Percentiles rank a stretch among this genome's conserved stretches.
Evolutionary conservation across 2,329 filamentous ascomycete species (phyloP).

Genomic region (Fonsecaea nubica): DNA sequence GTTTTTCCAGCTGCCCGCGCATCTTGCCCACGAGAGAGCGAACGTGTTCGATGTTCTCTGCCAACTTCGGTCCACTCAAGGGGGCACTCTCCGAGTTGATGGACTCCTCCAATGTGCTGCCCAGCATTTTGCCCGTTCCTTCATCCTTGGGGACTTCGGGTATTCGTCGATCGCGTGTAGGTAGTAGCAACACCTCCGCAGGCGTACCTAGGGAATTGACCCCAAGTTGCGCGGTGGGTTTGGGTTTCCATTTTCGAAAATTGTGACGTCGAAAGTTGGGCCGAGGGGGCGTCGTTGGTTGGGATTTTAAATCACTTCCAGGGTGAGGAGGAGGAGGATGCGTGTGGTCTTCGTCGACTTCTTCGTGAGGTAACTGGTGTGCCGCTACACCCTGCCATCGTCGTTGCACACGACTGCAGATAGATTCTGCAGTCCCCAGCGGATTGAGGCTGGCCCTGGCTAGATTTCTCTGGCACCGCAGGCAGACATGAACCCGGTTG

Average conservation of each 20-base stretch:
- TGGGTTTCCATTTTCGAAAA: conserved; percentile 32
- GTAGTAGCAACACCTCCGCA: conserved; percentile 48
- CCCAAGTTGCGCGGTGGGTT: conserved; percentile 41
- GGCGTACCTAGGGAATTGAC: conserved; percentile 48
- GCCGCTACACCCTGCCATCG: conserved; percentile 30
- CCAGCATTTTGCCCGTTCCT: conserved; percentile 8
- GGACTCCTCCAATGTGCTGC: conserved; percentile 30
- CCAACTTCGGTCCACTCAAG: conserved; percentile 25
- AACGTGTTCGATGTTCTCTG: conserved; percentile 35
- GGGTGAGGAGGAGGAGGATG: neutral
- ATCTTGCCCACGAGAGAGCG: conserved; percentile 24
- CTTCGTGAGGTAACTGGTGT: conserved; percentile 2
- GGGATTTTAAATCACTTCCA: neutral
- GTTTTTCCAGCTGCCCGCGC: conserved; percentile 27
- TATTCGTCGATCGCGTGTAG: conserved; percentile 38
- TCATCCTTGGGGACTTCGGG: conserved; percentile 22
- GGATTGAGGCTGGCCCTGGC: conserved; percentile 1
- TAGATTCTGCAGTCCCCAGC: neutral
- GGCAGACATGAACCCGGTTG: conserved; percentile 29
- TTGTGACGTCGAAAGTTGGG: conserved; percentile 6
- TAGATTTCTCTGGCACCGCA: conserved; percentile 29
- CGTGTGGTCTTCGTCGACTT: conserved; percentile 21
- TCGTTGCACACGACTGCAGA: neutral
- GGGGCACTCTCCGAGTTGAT: conserved; percentile 35
- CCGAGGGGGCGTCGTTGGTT: neutral